A percentile compares a stretch with the other conserved stretches of the same genome.
Evolutionary conservation across 345 rosid species (phyloP).

Genomic region (Salix dunnii): DNA sequence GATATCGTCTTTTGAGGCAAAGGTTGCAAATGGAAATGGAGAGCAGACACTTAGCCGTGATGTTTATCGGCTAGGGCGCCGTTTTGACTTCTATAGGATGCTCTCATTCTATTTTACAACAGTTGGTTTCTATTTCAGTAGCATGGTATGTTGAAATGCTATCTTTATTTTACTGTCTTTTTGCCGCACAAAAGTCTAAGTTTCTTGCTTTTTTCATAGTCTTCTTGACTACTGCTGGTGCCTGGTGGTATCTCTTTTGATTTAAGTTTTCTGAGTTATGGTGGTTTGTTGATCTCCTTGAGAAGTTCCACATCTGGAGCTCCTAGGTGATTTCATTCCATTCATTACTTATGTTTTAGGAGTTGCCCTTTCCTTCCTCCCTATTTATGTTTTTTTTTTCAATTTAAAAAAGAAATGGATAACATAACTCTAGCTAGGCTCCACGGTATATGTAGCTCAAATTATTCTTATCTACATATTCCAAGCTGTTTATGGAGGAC

Average conservation of each 20-base stretch:
- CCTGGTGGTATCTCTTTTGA: background rate
- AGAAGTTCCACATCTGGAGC: background rate
- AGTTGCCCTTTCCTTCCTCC: background rate
- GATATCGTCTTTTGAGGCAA: conserved; percentile 86
- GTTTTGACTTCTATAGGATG: conserved; percentile 94
- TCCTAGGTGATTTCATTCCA: background rate
- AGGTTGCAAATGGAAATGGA: conserved; percentile 95
- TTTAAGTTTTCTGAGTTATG: background rate
- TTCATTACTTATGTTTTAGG: background rate
- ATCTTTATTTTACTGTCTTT: background rate
- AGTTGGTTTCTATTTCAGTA: conserved; percentile 90
- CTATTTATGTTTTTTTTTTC: background rate
- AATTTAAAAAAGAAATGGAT: background rate
- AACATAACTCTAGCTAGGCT: background rate
- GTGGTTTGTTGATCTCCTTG: background rate
- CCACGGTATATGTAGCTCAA: background rate
- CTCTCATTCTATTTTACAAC: conserved; percentile 97
- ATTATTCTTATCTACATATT: background rate
- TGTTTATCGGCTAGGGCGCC: conserved; percentile 86
- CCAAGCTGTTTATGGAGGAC: background rate
- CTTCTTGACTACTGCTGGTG: background rate
- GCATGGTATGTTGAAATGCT: conserved; percentile 63
- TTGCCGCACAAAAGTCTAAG: background rate
- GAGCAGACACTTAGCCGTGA: conserved; percentile 98
- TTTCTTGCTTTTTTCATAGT: background rate